Base-by-base conservation (phyloP, 2,329 filamentous ascomycete species). In the Penicillium paneum region DNA sequence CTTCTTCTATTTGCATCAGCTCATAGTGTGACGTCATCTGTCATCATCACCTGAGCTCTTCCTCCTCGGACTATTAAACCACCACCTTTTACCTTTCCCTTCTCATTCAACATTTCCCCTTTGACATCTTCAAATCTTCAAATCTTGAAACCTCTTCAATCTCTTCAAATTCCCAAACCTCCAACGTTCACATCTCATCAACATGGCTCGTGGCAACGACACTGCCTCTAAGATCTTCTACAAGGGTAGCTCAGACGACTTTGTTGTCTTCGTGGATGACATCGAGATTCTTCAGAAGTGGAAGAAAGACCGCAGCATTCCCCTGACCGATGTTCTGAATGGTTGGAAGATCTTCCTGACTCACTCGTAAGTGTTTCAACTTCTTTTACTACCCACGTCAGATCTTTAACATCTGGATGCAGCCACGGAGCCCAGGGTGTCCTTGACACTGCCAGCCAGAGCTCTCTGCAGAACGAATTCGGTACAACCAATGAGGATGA, bases 311-410 rank as follows among this genome's bases (percentile, higher is more conserved):
- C 86, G 84, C 70, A 86, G 83, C 29, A 79, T 94, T 29, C 89
- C 94, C 35, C 78, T 97, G 44, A 83, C 89, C 1, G 86, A 97
- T 67, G 92, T 99, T 53, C 83, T 97, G 52, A 90, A 87, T 55
- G 82, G 88, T 8, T 97, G 90, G 81, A 90, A 96, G 81, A 81
- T 99, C 69, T 96, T 96, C 69, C 79, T 88, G 40, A 96, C 91
- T 34, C 89, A 95, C 79, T 89, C 87, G 92, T 97, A 82, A 78
- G 89, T 79, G 15, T 53, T 49, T 26, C 48, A 13, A 8, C 29
- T 17, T 31, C 21, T 19, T 31, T 26, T 15, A 15, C 3, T 13
- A 17, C n/a, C 11, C 6, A 34, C 10, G 3, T 19, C 24, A 21
- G 10, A n/a, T 32, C 13, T 12, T 39, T 57, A 47, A 60, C 49